Evolutionary conservation across 192 early-diverging fungal species (phyloP), one percentile per base, ranked within the genome.

Genomic region (Mortierella claussenii): DNA sequence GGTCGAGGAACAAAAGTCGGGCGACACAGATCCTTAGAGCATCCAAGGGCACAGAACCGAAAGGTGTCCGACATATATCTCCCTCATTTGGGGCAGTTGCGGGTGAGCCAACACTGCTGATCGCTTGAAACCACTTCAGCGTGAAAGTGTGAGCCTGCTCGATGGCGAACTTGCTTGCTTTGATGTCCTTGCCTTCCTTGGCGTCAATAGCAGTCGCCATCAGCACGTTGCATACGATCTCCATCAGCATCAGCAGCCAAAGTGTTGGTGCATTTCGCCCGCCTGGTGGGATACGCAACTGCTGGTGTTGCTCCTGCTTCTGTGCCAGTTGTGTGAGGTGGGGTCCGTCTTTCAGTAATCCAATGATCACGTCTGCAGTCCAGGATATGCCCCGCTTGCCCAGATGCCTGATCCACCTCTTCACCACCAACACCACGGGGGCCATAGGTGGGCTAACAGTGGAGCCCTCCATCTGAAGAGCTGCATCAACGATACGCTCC

Each of bases 141-240:
- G 61, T 50, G 24, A 46, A 76, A 0, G 64, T 65, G 43, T 76
- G 73, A 5, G 50, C 73, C 4, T 66, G 59, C n/a, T 50, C 63
- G 18, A 76, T 66, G 2, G 59, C 52, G 17, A 76, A 76, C 52
- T 76, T 76, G 59, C 73, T 62, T 24, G 34, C 4, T 46, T 57
- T 76, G 52, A 76, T 60, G 9, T 76, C 73, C 1, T 67, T 65
- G 0, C 21, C 27, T 17, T 76, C 73, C 27, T 54, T 59, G 1
- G 65, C 64, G n/a, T 76, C 73, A 23, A 76, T 76, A 10, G 65
- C 64, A 10, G 56, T 62, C 1, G 73, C 64, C 73, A 76, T 67
- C 63, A 76, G 43, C 13, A 76, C 64, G n/a, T 60, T 55, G 31
- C 73, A 76, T 9, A 76, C 52, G 31, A 76, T 55, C 44, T 76